phyloP scores from a whole-genome alignment of 148 eudicot species.

The Rhododendron mucronatum region DNA sequence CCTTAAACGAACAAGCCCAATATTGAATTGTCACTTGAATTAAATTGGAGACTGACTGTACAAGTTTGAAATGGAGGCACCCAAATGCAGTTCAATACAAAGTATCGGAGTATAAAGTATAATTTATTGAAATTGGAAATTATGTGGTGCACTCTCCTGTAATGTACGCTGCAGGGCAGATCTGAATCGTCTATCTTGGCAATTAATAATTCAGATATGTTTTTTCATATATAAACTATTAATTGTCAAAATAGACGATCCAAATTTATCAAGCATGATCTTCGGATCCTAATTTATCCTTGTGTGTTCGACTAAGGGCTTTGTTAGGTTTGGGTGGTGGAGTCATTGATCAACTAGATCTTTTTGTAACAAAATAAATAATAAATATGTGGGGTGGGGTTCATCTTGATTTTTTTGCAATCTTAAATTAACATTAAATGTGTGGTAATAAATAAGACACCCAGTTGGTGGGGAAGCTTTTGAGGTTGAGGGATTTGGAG shows the following conservation, averaged over 20 bases:
- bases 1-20: too few species aligned
- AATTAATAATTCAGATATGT: too few species aligned
- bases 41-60: not conserved
- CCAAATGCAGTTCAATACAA: not conserved
- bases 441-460: constrained; percentile 23
- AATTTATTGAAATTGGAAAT: not conserved
- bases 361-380: not conserved
- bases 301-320: not conserved
- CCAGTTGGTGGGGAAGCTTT: constrained; percentile 12
- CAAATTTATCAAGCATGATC: too few species aligned
- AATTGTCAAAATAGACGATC: too few species aligned
- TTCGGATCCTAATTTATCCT: too few species aligned
- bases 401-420: not conserved
- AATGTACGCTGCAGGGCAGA: too few species aligned
- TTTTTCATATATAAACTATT: too few species aligned
- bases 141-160: too few species aligned
- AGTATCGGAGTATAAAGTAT: not conserved
- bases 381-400: constrained; percentile 4
- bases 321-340: not conserved
- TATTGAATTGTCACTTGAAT: not conserved
- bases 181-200: too few species aligned
- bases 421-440: constrained; percentile 1
- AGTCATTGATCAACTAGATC: not conserved
- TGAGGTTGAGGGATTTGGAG: not conserved
- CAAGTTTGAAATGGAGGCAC: not conserved